Conservation (phyloP, 192 early-diverging fungal genomes). For the Coemansia sp. region DNA sequence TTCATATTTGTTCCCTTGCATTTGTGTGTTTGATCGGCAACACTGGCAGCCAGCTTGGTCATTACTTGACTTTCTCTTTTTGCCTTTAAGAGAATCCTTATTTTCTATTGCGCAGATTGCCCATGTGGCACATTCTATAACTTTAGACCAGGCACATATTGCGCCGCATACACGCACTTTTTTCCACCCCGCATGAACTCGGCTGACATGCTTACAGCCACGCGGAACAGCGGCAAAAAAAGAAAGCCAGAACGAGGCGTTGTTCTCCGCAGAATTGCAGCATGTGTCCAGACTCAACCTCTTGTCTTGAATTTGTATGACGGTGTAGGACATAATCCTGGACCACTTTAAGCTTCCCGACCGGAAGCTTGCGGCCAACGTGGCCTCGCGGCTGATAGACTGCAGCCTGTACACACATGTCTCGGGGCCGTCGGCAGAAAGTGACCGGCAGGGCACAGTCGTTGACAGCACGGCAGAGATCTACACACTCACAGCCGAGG, state of each 20-base stretch:
- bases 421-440: conserved; percentile 27
- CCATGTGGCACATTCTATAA: neutral
- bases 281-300: neutral
- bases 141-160: conserved; percentile 1
- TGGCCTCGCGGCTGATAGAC: conserved; percentile 48
- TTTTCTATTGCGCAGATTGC: neutral
- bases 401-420: conserved; percentile 54
- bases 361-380: conserved; percentile 43
- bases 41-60: neutral
- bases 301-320: neutral
- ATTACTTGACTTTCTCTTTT: neutral
- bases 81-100: neutral
- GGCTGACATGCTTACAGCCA: neutral
- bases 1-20: neutral
- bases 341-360: conserved; percentile 51
- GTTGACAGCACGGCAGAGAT: conserved; percentile 51
- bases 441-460: conserved; percentile 13
- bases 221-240: neutral
- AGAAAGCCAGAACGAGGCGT: neutral
- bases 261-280: neutral
- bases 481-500: conserved; percentile 48
- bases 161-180: neutral
- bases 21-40: conserved; percentile 1
- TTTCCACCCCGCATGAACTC: neutral
- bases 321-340: conserved; percentile 48